Conservation (phyloP, 805 yeast genomes). For the Tetrapisispora iriomotensis region DNA sequence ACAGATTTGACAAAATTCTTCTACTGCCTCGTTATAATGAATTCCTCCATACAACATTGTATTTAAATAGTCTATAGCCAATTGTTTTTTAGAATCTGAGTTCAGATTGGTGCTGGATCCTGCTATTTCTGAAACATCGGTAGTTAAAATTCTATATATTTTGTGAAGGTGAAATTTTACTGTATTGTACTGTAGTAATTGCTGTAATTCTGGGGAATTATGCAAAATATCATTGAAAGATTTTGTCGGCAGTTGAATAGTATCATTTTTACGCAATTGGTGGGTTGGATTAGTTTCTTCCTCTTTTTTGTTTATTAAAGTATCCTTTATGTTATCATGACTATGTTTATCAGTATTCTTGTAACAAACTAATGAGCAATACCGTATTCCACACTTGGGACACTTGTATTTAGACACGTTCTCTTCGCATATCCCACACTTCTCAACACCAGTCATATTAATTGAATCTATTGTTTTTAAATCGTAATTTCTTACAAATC, state of each 20-base stretch:
- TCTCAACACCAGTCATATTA: background rate
- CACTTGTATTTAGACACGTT: slow-evolving; percentile 37
- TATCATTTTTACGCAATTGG: background rate
- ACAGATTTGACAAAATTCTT: slow-evolving; percentile 43
- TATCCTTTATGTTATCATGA: slow-evolving; percentile 12
- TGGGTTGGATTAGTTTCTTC: background rate
- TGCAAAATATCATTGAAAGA: slow-evolving; percentile 27
- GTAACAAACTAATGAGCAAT: slow-evolving; percentile 54
- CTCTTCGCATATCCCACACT: slow-evolving; percentile 29
- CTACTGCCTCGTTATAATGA: slow-evolving; percentile 52
- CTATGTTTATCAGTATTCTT: slow-evolving; percentile 30
- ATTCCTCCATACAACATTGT: slow-evolving; percentile 49
- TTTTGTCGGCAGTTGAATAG: slow-evolving; percentile 6
- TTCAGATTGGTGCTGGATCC: slow-evolving; percentile 16
- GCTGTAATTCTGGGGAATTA: slow-evolving; percentile 33
- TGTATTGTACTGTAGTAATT: slow-evolving; percentile 35
- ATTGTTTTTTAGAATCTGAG: slow-evolving; percentile 34
- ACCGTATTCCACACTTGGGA: slow-evolving; percentile 37
- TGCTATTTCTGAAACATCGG: slow-evolving; percentile 11
- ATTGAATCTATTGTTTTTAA: background rate
- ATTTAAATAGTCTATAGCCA: slow-evolving; percentile 48
- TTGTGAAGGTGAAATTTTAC: slow-evolving; percentile 48
- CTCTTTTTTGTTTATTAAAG: slow-evolving; percentile 3
- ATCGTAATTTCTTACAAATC: background rate
- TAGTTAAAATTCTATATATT: slow-evolving; percentile 37